A percentile compares a stretch with the other conserved stretches of the same genome.
Evolutionary conservation across 495 filamentous ascomycete species (phyloP).

Genomic region (Trichoderma asperelloides): DNA sequence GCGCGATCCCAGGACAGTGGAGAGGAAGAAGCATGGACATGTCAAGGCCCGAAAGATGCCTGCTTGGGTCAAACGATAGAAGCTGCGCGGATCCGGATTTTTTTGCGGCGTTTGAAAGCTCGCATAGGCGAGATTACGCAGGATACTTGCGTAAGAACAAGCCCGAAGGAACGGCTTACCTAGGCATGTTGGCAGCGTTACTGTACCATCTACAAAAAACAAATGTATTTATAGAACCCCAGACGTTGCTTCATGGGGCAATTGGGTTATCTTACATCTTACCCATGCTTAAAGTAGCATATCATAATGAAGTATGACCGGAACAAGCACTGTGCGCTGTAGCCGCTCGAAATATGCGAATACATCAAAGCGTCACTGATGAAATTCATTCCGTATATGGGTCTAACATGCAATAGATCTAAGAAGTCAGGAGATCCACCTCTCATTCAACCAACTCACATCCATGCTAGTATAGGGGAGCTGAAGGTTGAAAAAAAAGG

Average conservation of each 20-base stretch:
- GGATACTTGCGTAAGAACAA: not conserved
- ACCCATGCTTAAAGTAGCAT: not conserved
- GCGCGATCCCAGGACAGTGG: conserved; percentile 82
- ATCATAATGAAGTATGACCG: conserved; percentile 6
- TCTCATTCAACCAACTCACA: too few species aligned
- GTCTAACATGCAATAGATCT: too few species aligned
- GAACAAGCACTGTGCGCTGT: not conserved
- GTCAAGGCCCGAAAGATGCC: conserved; percentile 97
- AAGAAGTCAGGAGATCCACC: too few species aligned
- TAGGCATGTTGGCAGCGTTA: not conserved
- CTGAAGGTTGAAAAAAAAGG: too few species aligned
- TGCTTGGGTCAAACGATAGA: conserved; percentile 87
- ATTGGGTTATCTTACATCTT: not conserved
- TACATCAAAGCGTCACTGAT: too few species aligned
- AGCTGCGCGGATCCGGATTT: not conserved
- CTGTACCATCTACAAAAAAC: not conserved
- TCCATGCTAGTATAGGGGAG: too few species aligned
- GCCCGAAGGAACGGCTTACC: not conserved
- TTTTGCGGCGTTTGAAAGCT: not conserved
- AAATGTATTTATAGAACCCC: not conserved
- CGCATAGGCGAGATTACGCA: not conserved
- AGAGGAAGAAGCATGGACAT: conserved; percentile 96
- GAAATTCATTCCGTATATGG: too few species aligned
- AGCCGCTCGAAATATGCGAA: not conserved
- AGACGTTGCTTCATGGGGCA: not conserved